Percentiles rank a stretch among this genome's conserved stretches.
Conservation (phyloP, 805 yeast genomes). For the Tetrapisispora pingtungensis region DNA sequence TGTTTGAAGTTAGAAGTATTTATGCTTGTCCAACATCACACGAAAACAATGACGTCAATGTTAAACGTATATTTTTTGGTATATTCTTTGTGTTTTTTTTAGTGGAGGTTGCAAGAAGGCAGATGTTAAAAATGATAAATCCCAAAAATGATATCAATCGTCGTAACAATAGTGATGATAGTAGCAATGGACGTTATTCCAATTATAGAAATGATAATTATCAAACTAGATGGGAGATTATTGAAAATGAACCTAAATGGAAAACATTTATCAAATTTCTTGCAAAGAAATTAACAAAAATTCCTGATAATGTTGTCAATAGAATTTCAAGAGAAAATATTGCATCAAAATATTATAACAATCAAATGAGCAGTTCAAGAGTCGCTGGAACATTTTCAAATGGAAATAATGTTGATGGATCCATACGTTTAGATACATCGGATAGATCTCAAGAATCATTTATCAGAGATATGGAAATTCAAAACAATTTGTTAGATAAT, state of each 20-base stretch:
- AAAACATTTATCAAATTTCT: not conserved
- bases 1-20: slow-evolving; percentile 75
- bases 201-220: not conserved
- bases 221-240: slow-evolving; percentile 22
- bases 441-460: slow-evolving; percentile 21
- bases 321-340: not conserved
- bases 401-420: not conserved
- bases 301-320: not conserved
- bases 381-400: not conserved
- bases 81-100: slow-evolving; percentile 36
- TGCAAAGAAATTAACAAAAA: not conserved
- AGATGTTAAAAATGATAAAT: not conserved
- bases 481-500: slow-evolving; percentile 33
- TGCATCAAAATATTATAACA: not conserved
- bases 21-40: slow-evolving; percentile 81
- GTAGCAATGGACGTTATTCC: not conserved
- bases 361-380: not conserved
- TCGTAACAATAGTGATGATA: slow-evolving; percentile 1
- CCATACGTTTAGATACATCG: slow-evolving; percentile 4
- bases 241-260: slow-evolving; percentile 13
- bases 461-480: slow-evolving; percentile 32
- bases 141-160: not conserved
- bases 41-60: slow-evolving; percentile 51
- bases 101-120: slow-evolving; percentile 33
- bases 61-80: slow-evolving; percentile 53